These are phyloP conservation scores for Ceratocystis variospora DNA, from an alignment of 2,329 filamentous ascomycete species.

Conservation along the genomic window DNA sequence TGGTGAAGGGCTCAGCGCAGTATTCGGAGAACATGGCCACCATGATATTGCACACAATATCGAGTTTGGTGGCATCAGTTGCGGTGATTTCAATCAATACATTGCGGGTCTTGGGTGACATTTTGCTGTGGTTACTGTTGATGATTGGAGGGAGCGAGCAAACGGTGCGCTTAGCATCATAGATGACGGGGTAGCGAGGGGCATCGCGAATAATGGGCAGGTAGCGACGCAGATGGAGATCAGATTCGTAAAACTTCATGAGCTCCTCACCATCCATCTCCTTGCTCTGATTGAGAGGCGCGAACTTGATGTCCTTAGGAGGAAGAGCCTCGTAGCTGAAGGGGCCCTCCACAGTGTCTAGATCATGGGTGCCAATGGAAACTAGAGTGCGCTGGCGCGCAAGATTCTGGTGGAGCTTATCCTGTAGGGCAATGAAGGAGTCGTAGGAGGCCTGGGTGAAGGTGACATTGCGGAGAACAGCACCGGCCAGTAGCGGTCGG, in stretches of 20 bases:
- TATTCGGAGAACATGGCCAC: slow-evolving; percentile 96
- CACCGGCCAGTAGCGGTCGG: slow-evolving; percentile 76
- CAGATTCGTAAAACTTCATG: slow-evolving; percentile 91
- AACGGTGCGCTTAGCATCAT: slow-evolving; percentile 72
- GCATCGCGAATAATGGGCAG: slow-evolving; percentile 90
- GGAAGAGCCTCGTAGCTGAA: slow-evolving; percentile 92
- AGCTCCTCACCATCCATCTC: slow-evolving; percentile 76
- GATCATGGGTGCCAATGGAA: slow-evolving; percentile 93
- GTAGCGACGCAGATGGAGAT: slow-evolving; percentile 80
- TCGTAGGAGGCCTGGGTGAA: slow-evolving; percentile 88
- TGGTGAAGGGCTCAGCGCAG: slow-evolving; percentile 73
- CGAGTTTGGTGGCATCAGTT: slow-evolving; percentile 88
- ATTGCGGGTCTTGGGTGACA: slow-evolving; percentile 78
- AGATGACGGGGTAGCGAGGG: slow-evolving; percentile 89
- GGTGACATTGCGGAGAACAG: slow-evolving; percentile 77
- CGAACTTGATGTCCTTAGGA: slow-evolving; percentile 85
- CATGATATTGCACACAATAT: slow-evolving; percentile 90
- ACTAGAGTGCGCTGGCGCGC: slow-evolving; percentile 85
- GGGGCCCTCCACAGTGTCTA: slow-evolving; percentile 83
- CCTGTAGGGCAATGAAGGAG: slow-evolving; percentile 93
- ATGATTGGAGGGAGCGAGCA: slow-evolving; percentile 96
- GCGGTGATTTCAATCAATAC: slow-evolving; percentile 96
- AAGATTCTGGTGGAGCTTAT: slow-evolving; percentile 94
- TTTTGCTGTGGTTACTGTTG: slow-evolving; percentile 95
- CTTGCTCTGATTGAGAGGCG: slow-evolving; percentile 79